Evolutionary conservation across 768 basidiomycete species (phyloP).

Genomic region (Mycena venus): DNA sequence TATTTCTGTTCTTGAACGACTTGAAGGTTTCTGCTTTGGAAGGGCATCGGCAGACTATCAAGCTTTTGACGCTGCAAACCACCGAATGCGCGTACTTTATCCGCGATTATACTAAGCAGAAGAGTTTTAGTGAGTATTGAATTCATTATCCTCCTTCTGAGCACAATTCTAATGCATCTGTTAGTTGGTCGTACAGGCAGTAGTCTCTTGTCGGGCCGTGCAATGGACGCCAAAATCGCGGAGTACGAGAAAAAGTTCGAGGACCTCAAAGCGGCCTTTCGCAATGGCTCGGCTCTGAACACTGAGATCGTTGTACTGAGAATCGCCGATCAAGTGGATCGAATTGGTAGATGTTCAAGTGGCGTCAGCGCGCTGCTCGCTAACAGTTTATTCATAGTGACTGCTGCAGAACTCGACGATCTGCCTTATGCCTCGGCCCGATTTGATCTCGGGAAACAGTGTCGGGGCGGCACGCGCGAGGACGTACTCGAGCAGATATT

Average conservation of each 20-base stretch:
- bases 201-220: neutral
- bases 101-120: conserved; percentile 38
- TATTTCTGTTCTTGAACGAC: neutral
- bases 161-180: neutral
- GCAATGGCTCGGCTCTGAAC: conserved; percentile 8
- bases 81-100: conserved; percentile 48
- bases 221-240: conserved; percentile 18
- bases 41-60: conserved; percentile 32
- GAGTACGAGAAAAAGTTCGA: conserved; percentile 31
- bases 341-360: conserved; percentile 21
- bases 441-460: conserved; percentile 20
- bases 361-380: no score
- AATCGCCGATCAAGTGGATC: conserved; percentile 23
- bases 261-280: conserved; percentile 29
- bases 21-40: conserved; percentile 11
- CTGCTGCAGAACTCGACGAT: neutral
- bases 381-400: neutral
- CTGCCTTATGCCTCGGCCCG: conserved; percentile 11
- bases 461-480: conserved; percentile 15
- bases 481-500: conserved; percentile 8
- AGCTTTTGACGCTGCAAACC: conserved; percentile 37
- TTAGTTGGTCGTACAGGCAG: conserved; percentile 10
- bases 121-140: conserved; percentile 32
- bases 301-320: conserved; percentile 32
- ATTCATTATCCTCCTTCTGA: neutral